These are phyloP conservation scores for Aspergillus asperescens DNA, from an alignment of 495 filamentous ascomycete species.

Conservation along the genomic window DNA sequence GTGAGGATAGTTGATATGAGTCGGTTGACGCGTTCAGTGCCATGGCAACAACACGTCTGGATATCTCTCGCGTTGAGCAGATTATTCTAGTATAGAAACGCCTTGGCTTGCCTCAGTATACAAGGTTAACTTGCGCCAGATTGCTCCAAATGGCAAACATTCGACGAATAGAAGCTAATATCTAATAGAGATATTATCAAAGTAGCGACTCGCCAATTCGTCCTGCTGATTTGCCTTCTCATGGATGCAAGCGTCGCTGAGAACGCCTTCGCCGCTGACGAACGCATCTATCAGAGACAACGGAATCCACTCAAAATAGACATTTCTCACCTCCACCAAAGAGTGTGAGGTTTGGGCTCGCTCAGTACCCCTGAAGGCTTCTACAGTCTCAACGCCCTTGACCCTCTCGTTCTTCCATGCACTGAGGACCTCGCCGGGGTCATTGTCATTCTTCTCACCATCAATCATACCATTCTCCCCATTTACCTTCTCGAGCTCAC, in stretches of 20 bases:
- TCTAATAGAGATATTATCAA: constrained; percentile 18
- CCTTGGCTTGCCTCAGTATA: too few species aligned
- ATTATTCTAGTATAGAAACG: not conserved
- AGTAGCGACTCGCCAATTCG: constrained; percentile 26
- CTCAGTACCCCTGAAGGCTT: constrained; percentile 6
- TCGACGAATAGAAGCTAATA: constrained; percentile 6
- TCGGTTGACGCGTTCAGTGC: constrained; percentile 8
- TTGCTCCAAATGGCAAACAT: too few species aligned
- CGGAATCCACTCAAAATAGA: constrained; percentile 65
- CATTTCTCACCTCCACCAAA: constrained; percentile 46
- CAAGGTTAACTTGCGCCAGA: too few species aligned
- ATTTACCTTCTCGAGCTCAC: constrained; percentile 58
- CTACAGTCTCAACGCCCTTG: constrained; percentile 21
- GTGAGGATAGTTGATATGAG: not conserved
- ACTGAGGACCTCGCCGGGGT: constrained; percentile 39
- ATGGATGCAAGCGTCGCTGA: constrained; percentile 27
- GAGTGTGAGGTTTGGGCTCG: not conserved
- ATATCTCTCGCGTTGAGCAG: not conserved
- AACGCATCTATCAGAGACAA: constrained; percentile 49
- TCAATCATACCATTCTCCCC: constrained; percentile 32
- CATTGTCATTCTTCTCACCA: constrained; percentile 42
- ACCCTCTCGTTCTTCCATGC: constrained; percentile 38
- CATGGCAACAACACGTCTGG: constrained; percentile 13
- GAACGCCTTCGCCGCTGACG: constrained; percentile 48
- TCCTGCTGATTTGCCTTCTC: constrained; percentile 26